Evolutionary conservation across 306 rosid genomes (phyloP).

Genomic region (Vicia sativa): DNA sequence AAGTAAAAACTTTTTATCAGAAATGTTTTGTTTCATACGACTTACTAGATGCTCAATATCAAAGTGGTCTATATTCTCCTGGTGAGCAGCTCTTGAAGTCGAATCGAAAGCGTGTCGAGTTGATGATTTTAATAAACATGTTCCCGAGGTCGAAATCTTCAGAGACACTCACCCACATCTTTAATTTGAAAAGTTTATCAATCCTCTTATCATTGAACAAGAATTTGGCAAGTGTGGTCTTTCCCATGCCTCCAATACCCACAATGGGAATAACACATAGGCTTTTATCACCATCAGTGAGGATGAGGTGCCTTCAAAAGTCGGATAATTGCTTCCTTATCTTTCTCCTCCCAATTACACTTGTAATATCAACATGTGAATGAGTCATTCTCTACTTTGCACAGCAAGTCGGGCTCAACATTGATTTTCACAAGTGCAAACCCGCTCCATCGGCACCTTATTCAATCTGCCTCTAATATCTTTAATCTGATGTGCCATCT

Average conservation of each 20-base stretch:
- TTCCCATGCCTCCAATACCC: conserved; percentile 14
- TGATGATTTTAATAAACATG: background rate
- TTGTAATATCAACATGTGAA: background rate
- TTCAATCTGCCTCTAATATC: background rate
- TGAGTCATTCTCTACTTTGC: background rate
- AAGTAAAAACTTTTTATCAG: background rate
- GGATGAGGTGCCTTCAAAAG: conserved; percentile 7
- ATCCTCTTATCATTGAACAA: background rate
- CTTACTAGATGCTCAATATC: background rate
- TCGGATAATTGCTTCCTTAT: background rate
- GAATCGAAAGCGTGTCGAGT: background rate
- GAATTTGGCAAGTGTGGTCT: conserved; percentile 12
- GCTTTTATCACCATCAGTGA: background rate
- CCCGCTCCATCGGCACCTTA: background rate
- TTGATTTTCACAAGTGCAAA: background rate
- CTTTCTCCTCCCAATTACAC: background rate
- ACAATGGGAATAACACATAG: conserved; percentile 10
- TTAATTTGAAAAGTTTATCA: background rate
- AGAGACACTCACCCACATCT: background rate
- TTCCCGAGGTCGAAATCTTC: conserved; percentile 1
- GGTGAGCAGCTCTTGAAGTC: background rate
- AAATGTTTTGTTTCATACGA: background rate
- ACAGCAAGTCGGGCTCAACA: background rate
- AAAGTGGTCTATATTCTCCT: background rate
- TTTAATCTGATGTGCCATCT: background rate